Conservation (phyloP, 371 early-diverging fungal genomes). For the Lichtheimia ornata region DNA sequence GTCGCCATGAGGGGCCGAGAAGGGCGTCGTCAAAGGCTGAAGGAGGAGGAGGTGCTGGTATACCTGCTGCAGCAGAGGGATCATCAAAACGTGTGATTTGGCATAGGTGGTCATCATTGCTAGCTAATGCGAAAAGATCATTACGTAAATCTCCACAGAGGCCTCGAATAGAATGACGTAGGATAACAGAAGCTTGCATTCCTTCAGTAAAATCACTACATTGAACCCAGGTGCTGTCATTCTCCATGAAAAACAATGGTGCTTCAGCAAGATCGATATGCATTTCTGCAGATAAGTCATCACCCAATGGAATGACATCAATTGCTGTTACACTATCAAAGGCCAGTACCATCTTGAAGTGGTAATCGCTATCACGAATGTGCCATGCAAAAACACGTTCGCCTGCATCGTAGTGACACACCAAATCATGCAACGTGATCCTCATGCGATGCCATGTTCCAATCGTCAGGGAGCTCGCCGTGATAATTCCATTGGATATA, state of each 20-base stretch:
- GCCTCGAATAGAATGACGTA: constrained; percentile 67
- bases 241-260: constrained; percentile 70
- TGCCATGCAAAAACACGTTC: constrained; percentile 71
- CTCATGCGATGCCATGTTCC: constrained; percentile 82
- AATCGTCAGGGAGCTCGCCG: constrained; percentile 38
- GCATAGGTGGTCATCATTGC: constrained; percentile 33
- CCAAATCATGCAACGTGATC: constrained; percentile 57
- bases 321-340: constrained; percentile 37
- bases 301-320: constrained; percentile 32
- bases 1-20: constrained; percentile 25
- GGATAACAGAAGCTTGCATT: constrained; percentile 67
- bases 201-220: constrained; percentile 82
- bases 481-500: constrained; percentile 7
- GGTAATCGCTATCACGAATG: constrained; percentile 65
- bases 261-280: constrained; percentile 60
- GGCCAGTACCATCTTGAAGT: constrained; percentile 70
- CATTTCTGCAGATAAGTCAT: constrained; percentile 53
- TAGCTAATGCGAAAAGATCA: constrained; percentile 42
- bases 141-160: constrained; percentile 53
- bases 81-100: constrained; percentile 36
- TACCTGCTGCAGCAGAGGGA: constrained; percentile 1
- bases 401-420: constrained; percentile 56
- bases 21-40: constrained; percentile 1
- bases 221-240: constrained; percentile 55
- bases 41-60: neutral